These are phyloP conservation scores for Marasmius fiardii DNA, from an alignment of 1,284 basidiomycete species.

Conservation along the genomic window DNA sequence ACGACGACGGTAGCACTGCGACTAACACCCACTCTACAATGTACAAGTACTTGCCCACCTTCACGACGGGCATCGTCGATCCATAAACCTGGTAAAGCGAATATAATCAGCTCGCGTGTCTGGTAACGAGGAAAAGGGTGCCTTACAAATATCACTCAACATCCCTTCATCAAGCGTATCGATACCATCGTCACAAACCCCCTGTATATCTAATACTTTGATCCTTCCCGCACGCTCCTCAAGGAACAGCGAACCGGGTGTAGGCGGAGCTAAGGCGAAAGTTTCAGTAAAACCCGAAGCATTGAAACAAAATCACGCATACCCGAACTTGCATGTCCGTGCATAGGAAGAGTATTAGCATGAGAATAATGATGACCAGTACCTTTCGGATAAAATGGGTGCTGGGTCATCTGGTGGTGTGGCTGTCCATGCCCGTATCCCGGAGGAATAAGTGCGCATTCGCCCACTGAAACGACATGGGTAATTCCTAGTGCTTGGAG, in stretches of 20 bases:
- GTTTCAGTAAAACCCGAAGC: neutral
- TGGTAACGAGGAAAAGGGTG: neutral
- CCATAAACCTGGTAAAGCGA: conserved; percentile 81
- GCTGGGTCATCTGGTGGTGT: neutral
- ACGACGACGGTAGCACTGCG: conserved; percentile 90
- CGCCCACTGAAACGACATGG: conserved; percentile 96
- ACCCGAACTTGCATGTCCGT: conserved; percentile 7
- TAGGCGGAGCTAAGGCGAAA: conserved; percentile 20
- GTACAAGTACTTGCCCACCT: conserved; percentile 91
- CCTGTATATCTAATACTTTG: conserved; percentile 86
- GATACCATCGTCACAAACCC: conserved; percentile 93
- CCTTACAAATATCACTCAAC: conserved; percentile 25
- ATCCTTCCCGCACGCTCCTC: conserved; percentile 87
- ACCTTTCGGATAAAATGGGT: neutral
- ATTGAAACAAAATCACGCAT: neutral
- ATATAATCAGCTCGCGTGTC: neutral
- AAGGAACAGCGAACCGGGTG: conserved; percentile 76
- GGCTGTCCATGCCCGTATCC: conserved; percentile 16
- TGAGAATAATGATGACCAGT: neutral
- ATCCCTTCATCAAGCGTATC: conserved; percentile 90
- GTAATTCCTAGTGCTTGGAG: conserved; percentile 95
- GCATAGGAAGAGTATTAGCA: neutral
- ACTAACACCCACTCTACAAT: conserved; percentile 94
- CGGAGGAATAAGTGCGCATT: conserved; percentile 82
- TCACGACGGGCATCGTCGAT: conserved; percentile 82